phyloP scores from a whole-genome alignment of 768 basidiomycete species.

The Calocybe gangraenosa region DNA sequence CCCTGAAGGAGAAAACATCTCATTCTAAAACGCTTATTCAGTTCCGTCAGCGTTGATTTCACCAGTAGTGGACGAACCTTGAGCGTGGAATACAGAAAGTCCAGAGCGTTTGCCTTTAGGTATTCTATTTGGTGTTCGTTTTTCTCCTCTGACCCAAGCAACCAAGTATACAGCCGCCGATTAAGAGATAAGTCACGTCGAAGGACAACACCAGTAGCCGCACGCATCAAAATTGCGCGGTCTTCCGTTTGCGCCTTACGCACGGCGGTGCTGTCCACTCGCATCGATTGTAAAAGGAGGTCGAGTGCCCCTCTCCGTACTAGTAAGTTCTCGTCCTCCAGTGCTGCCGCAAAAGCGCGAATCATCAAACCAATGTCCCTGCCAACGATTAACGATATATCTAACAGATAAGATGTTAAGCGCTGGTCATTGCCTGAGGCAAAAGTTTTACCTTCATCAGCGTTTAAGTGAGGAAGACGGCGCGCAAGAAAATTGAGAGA shows the following conservation, averaged over 20 bases:
- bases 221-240: constrained; percentile 77
- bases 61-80: constrained; percentile 40
- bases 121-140: constrained; percentile 71
- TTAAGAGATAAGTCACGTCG: constrained; percentile 91
- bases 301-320: constrained; percentile 87
- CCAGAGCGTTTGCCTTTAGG: constrained; percentile 66
- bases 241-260: constrained; percentile 70
- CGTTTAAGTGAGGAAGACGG: constrained; percentile 65
- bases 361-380: constrained; percentile 92
- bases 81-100: constrained; percentile 65
- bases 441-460: constrained; percentile 56
- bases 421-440: neutral
- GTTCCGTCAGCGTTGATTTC: constrained; percentile 1
- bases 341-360: constrained; percentile 81
- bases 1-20: constrained; percentile 70
- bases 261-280: constrained; percentile 67
- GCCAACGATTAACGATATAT: constrained; percentile 71
- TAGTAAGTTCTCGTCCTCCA: constrained; percentile 92
- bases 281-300: constrained; percentile 72
- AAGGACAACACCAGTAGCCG: constrained; percentile 85
- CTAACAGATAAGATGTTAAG: constrained; percentile 24
- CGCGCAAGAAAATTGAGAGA: constrained; percentile 85
- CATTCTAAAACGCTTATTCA: constrained; percentile 40
- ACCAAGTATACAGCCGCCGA: constrained; percentile 89
- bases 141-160: constrained; percentile 80